Conservation (phyloP, 2,329 filamentous ascomycete species). For the Apiospora arundinis region DNA sequence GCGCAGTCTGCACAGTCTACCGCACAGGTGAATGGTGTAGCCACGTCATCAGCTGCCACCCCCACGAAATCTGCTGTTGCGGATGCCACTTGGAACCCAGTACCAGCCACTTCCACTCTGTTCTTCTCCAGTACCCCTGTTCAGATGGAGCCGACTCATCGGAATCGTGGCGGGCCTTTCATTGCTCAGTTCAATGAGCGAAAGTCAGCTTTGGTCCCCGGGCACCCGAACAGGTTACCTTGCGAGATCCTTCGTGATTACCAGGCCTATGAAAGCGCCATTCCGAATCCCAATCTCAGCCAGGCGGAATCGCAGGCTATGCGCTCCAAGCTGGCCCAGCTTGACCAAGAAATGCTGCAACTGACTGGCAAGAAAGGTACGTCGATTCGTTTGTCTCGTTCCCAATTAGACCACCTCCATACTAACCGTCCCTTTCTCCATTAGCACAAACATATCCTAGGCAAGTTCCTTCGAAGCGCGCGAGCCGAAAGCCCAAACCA, state of each 20-base stretch:
- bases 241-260: constrained; percentile 26
- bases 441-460: not conserved
- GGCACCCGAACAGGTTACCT: constrained; percentile 22
- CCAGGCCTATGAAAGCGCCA: constrained; percentile 15
- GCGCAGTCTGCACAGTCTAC: not conserved
- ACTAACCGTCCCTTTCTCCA: not conserved
- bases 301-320: constrained; percentile 8
- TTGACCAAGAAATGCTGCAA: constrained; percentile 24
- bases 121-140: constrained; percentile 22
- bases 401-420: not conserved
- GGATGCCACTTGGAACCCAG: constrained; percentile 8
- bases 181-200: constrained; percentile 23
- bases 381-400: not conserved
- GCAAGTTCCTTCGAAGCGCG: not conserved
- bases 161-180: constrained; percentile 14
- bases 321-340: constrained; percentile 11
- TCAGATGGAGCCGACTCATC: not conserved
- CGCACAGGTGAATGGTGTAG: not conserved
- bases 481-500: not conserved
- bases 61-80: not conserved
- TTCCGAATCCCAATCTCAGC: constrained; percentile 17
- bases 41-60: not conserved
- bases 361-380: constrained; percentile 22
- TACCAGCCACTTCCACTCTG: constrained; percentile 17
- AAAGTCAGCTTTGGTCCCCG: constrained; percentile 10